A percentile compares a stretch with the other conserved stretches of the same genome.
These are phyloP conservation scores for Gossypium schwendimanii DNA, from an alignment of 441 rosid species.

Conservation along the genomic window DNA sequence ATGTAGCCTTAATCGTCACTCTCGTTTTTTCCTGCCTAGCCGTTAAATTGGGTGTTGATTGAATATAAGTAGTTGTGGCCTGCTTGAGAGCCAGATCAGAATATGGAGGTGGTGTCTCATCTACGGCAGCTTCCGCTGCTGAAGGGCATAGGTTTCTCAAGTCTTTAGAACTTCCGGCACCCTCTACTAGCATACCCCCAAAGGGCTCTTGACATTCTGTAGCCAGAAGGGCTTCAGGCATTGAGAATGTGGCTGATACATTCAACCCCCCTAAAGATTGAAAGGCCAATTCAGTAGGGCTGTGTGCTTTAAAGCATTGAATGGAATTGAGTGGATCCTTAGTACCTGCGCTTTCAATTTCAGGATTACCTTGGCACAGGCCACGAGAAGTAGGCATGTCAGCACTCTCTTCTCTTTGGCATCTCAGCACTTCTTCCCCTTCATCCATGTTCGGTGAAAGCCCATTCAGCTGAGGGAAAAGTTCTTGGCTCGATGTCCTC, in stretches of 20 bases:
- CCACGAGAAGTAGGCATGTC: conserved; percentile 70
- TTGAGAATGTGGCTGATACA: conserved; percentile 29
- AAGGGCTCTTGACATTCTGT: conserved; percentile 38
- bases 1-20: conserved; percentile 62
- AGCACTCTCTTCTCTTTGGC: conserved; percentile 53
- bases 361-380: conserved; percentile 60
- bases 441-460: conserved; percentile 30
- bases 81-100: conserved; percentile 29
- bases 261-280: conserved; percentile 17
- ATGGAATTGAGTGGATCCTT: conserved; percentile 29
- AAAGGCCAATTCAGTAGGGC: conserved; percentile 24
- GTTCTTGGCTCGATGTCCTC: conserved; percentile 29
- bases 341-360: conserved; percentile 25
- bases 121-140: conserved; percentile 36
- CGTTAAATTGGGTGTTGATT: conserved; percentile 9
- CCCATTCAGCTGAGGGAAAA: conserved; percentile 27
- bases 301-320: conserved; percentile 16
- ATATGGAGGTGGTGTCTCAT: conserved; percentile 34
- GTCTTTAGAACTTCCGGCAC: conserved; percentile 80
- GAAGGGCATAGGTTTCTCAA: conserved; percentile 61
- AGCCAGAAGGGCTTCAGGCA: conserved; percentile 30
- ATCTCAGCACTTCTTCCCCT: conserved; percentile 22
- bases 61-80: conserved; percentile 18
- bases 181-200: conserved; percentile 58
- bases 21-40: conserved; percentile 32